A percentile compares a stretch with the other conserved stretches of the same genome.
phyloP scores from a whole-genome alignment of 805 yeast species.

The Saturnispora besseyi region DNA sequence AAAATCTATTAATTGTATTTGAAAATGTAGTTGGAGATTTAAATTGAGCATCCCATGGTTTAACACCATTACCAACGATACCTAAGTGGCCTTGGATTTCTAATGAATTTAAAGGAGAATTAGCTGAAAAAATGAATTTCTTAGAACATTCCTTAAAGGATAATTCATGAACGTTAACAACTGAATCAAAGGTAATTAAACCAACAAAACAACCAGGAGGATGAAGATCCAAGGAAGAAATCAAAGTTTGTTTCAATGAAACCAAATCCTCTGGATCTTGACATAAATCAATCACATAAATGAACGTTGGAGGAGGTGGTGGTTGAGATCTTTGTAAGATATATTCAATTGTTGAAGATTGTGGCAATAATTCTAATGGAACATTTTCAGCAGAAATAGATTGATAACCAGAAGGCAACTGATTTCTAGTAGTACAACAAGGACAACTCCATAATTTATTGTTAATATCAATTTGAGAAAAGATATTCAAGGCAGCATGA shows the following conservation, averaged over 20 bases:
- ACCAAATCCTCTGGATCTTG: slow-evolving; percentile 82
- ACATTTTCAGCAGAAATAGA: slow-evolving; percentile 65
- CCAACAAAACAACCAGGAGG: slow-evolving; percentile 91
- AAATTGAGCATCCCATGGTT: slow-evolving; percentile 33
- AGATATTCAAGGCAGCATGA: slow-evolving; percentile 81
- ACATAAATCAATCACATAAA: slow-evolving; percentile 81
- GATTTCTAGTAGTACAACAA: slow-evolving; percentile 68
- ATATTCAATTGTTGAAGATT: slow-evolving; percentile 76
- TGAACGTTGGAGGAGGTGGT: slow-evolving; percentile 77
- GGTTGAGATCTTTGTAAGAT: slow-evolving; percentile 50
- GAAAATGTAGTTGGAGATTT: slow-evolving; percentile 18
- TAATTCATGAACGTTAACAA: slow-evolving; percentile 83
- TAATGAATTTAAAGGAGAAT: slow-evolving; percentile 55
- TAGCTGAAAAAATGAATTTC: slow-evolving; percentile 81
- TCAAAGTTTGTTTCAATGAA: slow-evolving; percentile 73
- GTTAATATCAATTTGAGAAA: slow-evolving; percentile 67
- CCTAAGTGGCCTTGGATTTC: slow-evolving; percentile 31
- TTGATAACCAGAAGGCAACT: slow-evolving; percentile 73
- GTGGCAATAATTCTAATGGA: slow-evolving; percentile 69
- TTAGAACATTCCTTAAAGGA: slow-evolving; percentile 54
- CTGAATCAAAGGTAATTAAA: slow-evolving; percentile 80
- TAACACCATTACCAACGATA: slow-evolving; percentile 29
- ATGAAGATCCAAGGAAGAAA: slow-evolving; percentile 63
- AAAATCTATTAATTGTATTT: slow-evolving; percentile 31
- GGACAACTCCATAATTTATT: slow-evolving; percentile 81